Evolutionary conservation across 208 protist genomes (phyloP).

Genomic region (Naegleria fowleri): DNA sequence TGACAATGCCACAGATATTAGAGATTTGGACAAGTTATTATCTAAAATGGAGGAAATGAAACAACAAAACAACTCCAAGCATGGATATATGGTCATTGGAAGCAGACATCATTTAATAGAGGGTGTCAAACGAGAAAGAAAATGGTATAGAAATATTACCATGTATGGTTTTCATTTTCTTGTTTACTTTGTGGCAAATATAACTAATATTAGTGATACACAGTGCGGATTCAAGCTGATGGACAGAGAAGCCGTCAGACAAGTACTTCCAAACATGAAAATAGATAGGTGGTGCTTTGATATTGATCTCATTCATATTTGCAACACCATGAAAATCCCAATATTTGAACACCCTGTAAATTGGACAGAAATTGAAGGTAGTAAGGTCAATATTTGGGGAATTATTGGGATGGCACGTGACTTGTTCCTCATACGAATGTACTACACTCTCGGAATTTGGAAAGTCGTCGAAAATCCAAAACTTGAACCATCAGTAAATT

Average conservation of each 20-base stretch:
- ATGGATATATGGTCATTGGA: slow-evolving; percentile 11
- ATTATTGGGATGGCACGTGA: not conserved
- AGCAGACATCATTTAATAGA: not conserved
- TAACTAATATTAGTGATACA: slow-evolving; percentile 56
- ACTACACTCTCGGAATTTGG: slow-evolving; percentile 24
- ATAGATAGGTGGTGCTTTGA: slow-evolving; percentile 63
- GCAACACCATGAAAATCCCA: slow-evolving; percentile 48
- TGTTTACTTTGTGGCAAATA: slow-evolving; percentile 43
- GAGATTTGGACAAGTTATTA: slow-evolving; percentile 39
- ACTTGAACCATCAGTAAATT: not conserved
- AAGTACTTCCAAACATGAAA: slow-evolving; percentile 50
- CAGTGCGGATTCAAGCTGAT: slow-evolving; percentile 76
- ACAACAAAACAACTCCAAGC: not conserved
- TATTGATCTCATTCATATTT: slow-evolving; percentile 59
- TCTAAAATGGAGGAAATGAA: not conserved
- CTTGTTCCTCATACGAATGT: slow-evolving; percentile 5
- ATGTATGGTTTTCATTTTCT: slow-evolving; percentile 59
- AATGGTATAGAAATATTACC: slow-evolving; percentile 43
- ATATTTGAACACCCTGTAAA: slow-evolving; percentile 59
- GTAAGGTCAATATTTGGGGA: slow-evolving; percentile 45
- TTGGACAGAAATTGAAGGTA: slow-evolving; percentile 64
- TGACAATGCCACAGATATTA: slow-evolving; percentile 61
- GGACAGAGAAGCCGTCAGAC: slow-evolving; percentile 40
- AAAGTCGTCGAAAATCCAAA: not conserved
- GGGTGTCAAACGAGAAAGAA: slow-evolving; percentile 5